A percentile compares a stretch with the other conserved stretches of the same genome.
Conservation (phyloP, 768 basidiomycete species). For the Pluteus cervinus region DNA sequence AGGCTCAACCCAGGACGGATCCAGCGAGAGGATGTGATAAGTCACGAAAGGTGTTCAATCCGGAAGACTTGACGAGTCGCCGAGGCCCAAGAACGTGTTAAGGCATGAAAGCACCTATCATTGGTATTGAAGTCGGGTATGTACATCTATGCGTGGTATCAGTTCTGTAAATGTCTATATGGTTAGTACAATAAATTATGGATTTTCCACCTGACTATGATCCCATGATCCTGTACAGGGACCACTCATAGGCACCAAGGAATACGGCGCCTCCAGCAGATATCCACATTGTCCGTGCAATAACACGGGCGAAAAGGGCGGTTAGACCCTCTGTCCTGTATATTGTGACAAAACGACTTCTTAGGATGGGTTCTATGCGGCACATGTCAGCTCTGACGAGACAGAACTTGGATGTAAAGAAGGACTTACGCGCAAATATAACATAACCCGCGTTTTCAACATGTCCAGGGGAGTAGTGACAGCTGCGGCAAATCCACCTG, state of each 20-base stretch:
- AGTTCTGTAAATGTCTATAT: no score
- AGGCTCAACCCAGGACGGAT: no score
- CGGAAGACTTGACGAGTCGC: no score
- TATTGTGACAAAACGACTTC: slow-evolving; percentile 60
- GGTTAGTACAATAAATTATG: slow-evolving; percentile 2
- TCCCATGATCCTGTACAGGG: slow-evolving; percentile 43
- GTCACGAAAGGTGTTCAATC: no score
- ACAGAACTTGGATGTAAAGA: slow-evolving; percentile 1
- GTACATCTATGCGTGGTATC: no score
- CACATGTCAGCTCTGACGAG: slow-evolving; percentile 1
- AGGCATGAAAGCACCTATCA: no score
- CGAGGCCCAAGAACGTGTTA: no score
- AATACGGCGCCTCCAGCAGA: slow-evolving; percentile 96
- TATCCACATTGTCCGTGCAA: slow-evolving; percentile 95
- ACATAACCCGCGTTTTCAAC: slow-evolving; percentile 95
- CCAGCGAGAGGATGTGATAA: no score
- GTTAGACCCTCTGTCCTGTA: slow-evolving; percentile 61
- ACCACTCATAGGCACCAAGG: slow-evolving; percentile 91
- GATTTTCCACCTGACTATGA: slow-evolving; percentile 10
- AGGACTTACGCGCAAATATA: slow-evolving; percentile 69
- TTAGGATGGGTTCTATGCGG: slow-evolving; percentile 40
- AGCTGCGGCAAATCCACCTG: slow-evolving; percentile 87
- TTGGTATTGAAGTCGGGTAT: no score
- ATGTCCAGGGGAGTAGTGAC: slow-evolving; percentile 95
- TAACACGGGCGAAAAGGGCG: slow-evolving; percentile 80